Base-by-base conservation (phyloP, 2,329 filamentous ascomycete species). In the Dothistroma pini region DNA sequence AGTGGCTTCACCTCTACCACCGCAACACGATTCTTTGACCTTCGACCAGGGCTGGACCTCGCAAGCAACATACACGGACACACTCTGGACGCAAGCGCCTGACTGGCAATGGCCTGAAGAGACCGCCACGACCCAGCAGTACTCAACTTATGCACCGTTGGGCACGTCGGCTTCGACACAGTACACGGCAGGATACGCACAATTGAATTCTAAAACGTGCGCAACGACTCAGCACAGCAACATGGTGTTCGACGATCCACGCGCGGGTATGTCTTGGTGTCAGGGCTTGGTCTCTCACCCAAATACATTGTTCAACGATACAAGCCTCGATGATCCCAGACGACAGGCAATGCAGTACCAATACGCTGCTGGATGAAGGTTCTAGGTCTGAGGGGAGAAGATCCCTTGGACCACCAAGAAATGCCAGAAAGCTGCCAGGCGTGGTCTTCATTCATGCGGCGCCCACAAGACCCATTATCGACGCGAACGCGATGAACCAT, bases 41-140 rank as follows among this genome's bases (percentile, higher is more conserved):
- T 10, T 19, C 25, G 44, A 16, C 48, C 31, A 47, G 38, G 1
- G 22, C 14, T 48, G 56, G n/a, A 48, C n/a, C 31, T 52, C 25
- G 41, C 44, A 21, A 21, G 48, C 10, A 21, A 29, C 6, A 16
- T 47, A 41, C 50, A 44, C 58, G 44, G 51, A 54, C 4, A 54
- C 14, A 29, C 50, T 56, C 1, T 63, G 61, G 61, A 41, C 55
- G 10, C 54, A 63, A 41, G 54, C 55, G 16, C 44, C 58, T 1
- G 47, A 44, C 4, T 63, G 61, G 61, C 54, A 63, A 16, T 63
- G 60, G 57, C 57, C 60, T 8, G 48, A 25, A 50, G 48, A 50
- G 2, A 29, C 48, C 9, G 21, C 48, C 4, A n/a, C 48, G 2
- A 14, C 9, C 48, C 19, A 50, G 21, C 21, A 50, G 9, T 25